Evolutionary conservation across 176 grass and related monocot species (phyloP).

Genomic region (Ensete ventricosum): DNA sequence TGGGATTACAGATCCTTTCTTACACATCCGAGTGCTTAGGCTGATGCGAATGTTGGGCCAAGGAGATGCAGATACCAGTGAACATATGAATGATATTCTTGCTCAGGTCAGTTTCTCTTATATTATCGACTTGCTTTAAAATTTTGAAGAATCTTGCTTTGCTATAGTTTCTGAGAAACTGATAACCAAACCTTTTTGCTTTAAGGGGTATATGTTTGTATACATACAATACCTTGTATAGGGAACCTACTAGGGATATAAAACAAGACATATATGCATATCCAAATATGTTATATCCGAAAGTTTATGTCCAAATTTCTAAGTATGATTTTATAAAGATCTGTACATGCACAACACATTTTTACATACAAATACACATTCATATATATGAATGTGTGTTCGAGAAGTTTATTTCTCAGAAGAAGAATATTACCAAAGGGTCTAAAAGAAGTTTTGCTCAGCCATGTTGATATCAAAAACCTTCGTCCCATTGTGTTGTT

Average conservation of each 20-base stretch:
- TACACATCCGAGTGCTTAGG: conserved; percentile 89
- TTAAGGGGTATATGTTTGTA: background rate
- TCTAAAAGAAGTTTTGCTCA: too few species aligned
- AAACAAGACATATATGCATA: too few species aligned
- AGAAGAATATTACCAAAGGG: too few species aligned
- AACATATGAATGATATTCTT: conserved; percentile 98
- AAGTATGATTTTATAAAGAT: background rate
- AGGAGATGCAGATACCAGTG: conserved; percentile 78
- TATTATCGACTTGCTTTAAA: conserved; percentile 3
- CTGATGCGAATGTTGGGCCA: conserved; percentile 62
- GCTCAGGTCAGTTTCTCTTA: conserved; percentile 62
- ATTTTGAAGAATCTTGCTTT: too few species aligned
- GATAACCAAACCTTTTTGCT: background rate
- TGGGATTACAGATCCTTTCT: conserved; percentile 95
- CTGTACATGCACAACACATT: background rate
- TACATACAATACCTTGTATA: background rate
- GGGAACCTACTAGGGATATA: too few species aligned
- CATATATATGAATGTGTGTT: too few species aligned
- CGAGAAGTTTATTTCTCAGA: too few species aligned
- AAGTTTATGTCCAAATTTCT: background rate
- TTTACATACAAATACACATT: too few species aligned
- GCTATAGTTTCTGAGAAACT: conserved; percentile 8
- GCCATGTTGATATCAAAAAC: too few species aligned
- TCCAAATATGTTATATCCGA: background rate
- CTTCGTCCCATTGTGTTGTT: too few species aligned